Conservation (phyloP, 2,329 filamentous ascomycete genomes). For the Scleromitrula shiraiana region DNA sequence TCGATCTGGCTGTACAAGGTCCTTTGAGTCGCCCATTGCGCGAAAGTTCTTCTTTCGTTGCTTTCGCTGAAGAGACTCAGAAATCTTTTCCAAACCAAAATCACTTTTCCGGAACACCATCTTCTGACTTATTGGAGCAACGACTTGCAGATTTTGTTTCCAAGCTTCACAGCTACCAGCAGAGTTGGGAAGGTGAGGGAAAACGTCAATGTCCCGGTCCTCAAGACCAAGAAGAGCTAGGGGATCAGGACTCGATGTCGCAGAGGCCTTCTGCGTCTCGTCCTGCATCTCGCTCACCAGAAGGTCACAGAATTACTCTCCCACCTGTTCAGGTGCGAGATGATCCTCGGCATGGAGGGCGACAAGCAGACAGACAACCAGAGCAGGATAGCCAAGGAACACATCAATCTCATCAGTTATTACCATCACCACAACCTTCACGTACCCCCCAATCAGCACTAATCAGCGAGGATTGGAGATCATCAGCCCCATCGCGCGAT, state of each 20-base stretch:
- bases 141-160: slow-evolving; percentile 27
- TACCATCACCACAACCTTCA: slow-evolving; percentile 19
- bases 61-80: slow-evolving; percentile 28
- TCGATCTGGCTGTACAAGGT: slow-evolving; percentile 36
- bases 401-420: slow-evolving; percentile 13
- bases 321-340: slow-evolving; percentile 30
- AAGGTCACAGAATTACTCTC: slow-evolving; percentile 28
- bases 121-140: slow-evolving; percentile 26
- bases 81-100: no score
- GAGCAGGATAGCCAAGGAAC: slow-evolving; percentile 19
- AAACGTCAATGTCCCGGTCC: slow-evolving; percentile 50
- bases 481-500: slow-evolving; percentile 24
- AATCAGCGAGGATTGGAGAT: slow-evolving; percentile 21
- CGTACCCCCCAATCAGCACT: slow-evolving; percentile 14
- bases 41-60: slow-evolving; percentile 28
- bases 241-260: slow-evolving; percentile 57
- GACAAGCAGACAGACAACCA: slow-evolving; percentile 20
- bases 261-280: slow-evolving; percentile 50
- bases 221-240: slow-evolving; percentile 42
- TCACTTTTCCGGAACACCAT: slow-evolving; percentile 22
- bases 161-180: slow-evolving; percentile 30
- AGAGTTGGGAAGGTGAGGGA: slow-evolving; percentile 30
- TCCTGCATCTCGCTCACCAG: slow-evolving; percentile 41
- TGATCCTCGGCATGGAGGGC: slow-evolving; percentile 22
- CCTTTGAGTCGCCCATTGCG: slow-evolving; percentile 28